Base-by-base conservation (phyloP, 2,329 filamentous ascomycete species). In the Cladophialophora bantiana region DNA sequence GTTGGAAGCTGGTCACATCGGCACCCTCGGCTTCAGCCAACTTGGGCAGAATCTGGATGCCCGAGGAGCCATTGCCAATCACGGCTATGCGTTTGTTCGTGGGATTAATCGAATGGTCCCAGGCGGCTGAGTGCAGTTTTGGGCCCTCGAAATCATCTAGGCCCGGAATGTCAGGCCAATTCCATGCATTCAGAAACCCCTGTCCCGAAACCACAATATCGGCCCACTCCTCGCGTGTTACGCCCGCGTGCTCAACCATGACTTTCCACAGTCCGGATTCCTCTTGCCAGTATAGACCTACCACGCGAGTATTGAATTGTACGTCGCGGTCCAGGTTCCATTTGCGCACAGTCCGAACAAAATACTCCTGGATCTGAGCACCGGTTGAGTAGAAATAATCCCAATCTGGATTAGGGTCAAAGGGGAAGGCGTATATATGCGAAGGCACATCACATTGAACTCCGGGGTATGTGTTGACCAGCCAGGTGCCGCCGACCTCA, bases 401-500 rank as follows among this genome's bases (percentile, higher is more conserved):
- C 80, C 80, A 82, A 48, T 79, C 74, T 1, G 78, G 78, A 42
- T 82, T 82, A 1, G 79, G 79, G 15, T 79, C 78, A 66, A 79
- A 83, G 7, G 70, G 69, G 38, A 71, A 72, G 32, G 67, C 89
- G 72, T 92, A 92, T 18, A 89, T 88, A 74, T 90, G 88, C 0
- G 88, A 85, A 0, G 89, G 88, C 12, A 92, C 86, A 74, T 91
- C 89, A 70, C 89, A 92, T 48, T 59, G 45, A 7, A 69, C 78
- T 3, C 80, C 81, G 0, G 79, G 79, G 64, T 80, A 81, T 1
- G 72, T 72, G 57, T 82, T 82, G 50, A 79, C 79, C 4, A 79
- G 71, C 77, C 76, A 78, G 0, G 80, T 82, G 7, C 80, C 80
- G 9, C 79, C 81, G 18, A 82, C 66, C 15, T 77, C 75, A 10